Evolutionary conservation across 1,139 yeast genomes (phyloP).

Genomic region (Kurtzmaniella quercitrusa): DNA sequence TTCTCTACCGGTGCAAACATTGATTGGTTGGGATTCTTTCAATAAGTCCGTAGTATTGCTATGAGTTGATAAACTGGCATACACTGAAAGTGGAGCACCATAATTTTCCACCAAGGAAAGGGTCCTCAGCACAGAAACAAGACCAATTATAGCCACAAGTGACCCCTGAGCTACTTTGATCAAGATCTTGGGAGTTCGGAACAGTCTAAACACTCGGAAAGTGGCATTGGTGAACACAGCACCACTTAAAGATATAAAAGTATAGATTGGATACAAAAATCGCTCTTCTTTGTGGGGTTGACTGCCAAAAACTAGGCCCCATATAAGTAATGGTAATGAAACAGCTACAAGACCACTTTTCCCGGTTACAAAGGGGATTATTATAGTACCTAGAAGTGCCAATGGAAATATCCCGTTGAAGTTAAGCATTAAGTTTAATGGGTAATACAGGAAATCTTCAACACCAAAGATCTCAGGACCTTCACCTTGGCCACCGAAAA

Average conservation of each 20-base stretch:
- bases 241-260: slow-evolving; percentile 61
- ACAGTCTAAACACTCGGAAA: slow-evolving; percentile 10
- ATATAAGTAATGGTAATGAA: slow-evolving; percentile 44
- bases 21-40: slow-evolving; percentile 20
- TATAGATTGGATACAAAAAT: slow-evolving; percentile 81
- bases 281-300: slow-evolving; percentile 96
- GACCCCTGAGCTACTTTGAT: slow-evolving; percentile 6
- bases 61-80: slow-evolving; percentile 14
- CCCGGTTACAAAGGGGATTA: slow-evolving; percentile 15
- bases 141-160: slow-evolving; percentile 14
- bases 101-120: slow-evolving; percentile 49
- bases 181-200: slow-evolving; percentile 5
- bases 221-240: slow-evolving; percentile 44
- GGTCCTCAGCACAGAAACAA: slow-evolving; percentile 37
- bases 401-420: slow-evolving; percentile 57
- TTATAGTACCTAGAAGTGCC: slow-evolving; percentile 37
- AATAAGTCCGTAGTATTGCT: slow-evolving; percentile 1
- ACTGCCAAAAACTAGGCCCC: slow-evolving; percentile 61
- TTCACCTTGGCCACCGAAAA: slow-evolving; percentile 61
- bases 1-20: slow-evolving; percentile 86
- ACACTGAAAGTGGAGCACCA: slow-evolving; percentile 54
- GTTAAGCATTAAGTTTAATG: slow-evolving; percentile 65
- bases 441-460: slow-evolving; percentile 78
- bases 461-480: slow-evolving; percentile 93
- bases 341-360: slow-evolving; percentile 10